A percentile compares a stretch with the other conserved stretches of the same genome.
phyloP scores from a whole-genome alignment of 2,329 filamentous ascomycete species.

The Fulvia fulva region DNA sequence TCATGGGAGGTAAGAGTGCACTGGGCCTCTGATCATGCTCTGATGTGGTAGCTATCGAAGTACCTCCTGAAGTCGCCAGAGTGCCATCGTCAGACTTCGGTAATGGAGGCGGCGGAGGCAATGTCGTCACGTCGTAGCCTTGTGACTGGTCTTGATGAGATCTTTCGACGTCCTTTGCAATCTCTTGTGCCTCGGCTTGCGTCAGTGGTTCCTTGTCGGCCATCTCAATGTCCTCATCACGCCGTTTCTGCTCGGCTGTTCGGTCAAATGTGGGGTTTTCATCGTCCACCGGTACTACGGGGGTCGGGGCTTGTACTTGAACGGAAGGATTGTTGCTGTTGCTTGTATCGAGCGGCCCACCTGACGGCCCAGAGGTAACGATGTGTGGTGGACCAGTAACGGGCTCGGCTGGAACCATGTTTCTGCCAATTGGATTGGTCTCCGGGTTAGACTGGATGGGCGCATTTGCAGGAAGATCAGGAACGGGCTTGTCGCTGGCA shows the following conservation, averaged over 20 bases:
- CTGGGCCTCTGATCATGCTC: constrained; percentile 51
- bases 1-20: constrained; percentile 76
- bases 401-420: constrained; percentile 1
- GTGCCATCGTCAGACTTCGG: constrained; percentile 25
- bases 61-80: constrained; percentile 16
- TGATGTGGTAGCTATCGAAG: constrained; percentile 36
- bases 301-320: constrained; percentile 44
- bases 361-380: constrained; percentile 10
- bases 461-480: constrained; percentile 8
- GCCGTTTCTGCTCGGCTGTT: constrained; percentile 46
- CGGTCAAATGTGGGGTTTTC: constrained; percentile 44
- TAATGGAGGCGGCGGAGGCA: constrained; percentile 56
- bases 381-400: constrained; percentile 4
- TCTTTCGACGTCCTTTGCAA: constrained; percentile 18
- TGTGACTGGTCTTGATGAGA: constrained; percentile 7
- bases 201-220: constrained; percentile 46
- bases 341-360: background rate
- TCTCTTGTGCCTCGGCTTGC: constrained; percentile 44
- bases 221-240: constrained; percentile 61
- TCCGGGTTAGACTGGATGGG: background rate
- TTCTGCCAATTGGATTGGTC: background rate
- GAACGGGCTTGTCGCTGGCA: constrained; percentile 18
- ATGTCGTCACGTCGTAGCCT: constrained; percentile 20
- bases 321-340: constrained; percentile 17
- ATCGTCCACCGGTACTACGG: constrained; percentile 38